Evolutionary conservation across 202 grass and related monocot genomes (phyloP).

Genomic region (Digitaria exilis): DNA sequence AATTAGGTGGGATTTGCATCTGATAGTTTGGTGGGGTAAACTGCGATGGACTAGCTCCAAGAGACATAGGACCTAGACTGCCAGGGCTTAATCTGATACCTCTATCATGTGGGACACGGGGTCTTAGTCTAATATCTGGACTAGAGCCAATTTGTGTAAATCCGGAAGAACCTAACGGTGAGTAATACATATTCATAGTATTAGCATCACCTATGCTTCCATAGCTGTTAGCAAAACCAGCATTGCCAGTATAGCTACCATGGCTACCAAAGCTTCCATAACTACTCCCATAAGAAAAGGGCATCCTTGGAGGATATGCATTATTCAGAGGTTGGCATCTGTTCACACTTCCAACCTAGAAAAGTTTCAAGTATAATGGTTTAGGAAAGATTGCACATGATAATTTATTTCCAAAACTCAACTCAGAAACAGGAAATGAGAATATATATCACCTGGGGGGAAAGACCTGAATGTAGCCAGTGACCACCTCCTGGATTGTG

Average conservation of each 20-base stretch:
- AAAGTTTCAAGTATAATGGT: conserved; percentile 29
- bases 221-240: conserved; percentile 71
- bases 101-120: conserved; percentile 76
- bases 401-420: conserved; percentile 39
- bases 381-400: conserved; percentile 25
- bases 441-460: conserved; percentile 72
- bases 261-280: conserved; percentile 80
- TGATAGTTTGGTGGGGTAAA: conserved; percentile 87
- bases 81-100: conserved; percentile 80
- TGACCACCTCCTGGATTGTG: conserved; percentile 96
- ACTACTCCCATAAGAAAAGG: conserved; percentile 87
- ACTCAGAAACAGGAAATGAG: conserved; percentile 5
- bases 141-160: conserved; percentile 78
- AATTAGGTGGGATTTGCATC: conserved; percentile 69
- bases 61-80: conserved; percentile 73
- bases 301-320: conserved; percentile 66
- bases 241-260: conserved; percentile 90
- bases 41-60: conserved; percentile 90
- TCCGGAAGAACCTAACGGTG: conserved; percentile 71
- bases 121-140: conserved; percentile 71
- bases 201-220: conserved; percentile 84
- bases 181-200: conserved; percentile 71
- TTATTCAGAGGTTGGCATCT: conserved; percentile 61
- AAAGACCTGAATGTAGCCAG: conserved; percentile 93
- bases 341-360: conserved; percentile 74